Evolutionary conservation across 345 rosid genomes (phyloP), one percentile per base, ranked within the genome.

Genomic region (Anastatica hierochuntica): DNA sequence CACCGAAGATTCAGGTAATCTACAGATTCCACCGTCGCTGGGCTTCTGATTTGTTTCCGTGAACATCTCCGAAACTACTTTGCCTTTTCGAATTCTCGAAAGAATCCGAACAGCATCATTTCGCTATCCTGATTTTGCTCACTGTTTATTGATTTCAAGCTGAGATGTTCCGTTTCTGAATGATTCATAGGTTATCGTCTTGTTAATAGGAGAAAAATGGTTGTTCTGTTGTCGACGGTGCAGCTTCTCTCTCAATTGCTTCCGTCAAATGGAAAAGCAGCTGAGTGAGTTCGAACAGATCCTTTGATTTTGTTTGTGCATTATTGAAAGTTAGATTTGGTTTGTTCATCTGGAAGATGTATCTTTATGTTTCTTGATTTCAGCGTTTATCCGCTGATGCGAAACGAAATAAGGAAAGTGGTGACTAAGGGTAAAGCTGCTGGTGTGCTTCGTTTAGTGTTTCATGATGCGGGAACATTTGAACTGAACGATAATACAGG

Each of bases 401-500:
- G 56, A 76, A 79, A 65, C 43, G 87, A 78, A 66, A 68, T 77
- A 42, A 77, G 79, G 60, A 90, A 77, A 73, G 83, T 79, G 5
- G 71, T 90, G 46, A 65, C 95, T 30, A 90, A 84, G 62, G 87
- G 77, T n/a, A 90, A 84, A 66, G 96, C 98, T 54, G 85, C 96
- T 19, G 96, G 96, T 39, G 82, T 90, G 53, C 98, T 90, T 74
- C 96, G 98, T 59, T 79, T 87, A 51, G 96, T 77, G 43, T 90
- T 90, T 74, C 98, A 87, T 74, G 98, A 90, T 64, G 98, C 92
- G n/a, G 98, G 95, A 66, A 87, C 98, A 43, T 90, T 76, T 64
- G 92, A 82, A 17, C 44, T 72, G 38, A 65, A 64, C 56, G 76
- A 63, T 31, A 64, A 70, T 43, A 70, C 85, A 49, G 98, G 98